Percentiles rank a stretch among this genome's conserved stretches.
These are phyloP conservation scores for Priceomyces melissophilus DNA, from an alignment of 805 yeast species.

Conservation along the genomic window DNA sequence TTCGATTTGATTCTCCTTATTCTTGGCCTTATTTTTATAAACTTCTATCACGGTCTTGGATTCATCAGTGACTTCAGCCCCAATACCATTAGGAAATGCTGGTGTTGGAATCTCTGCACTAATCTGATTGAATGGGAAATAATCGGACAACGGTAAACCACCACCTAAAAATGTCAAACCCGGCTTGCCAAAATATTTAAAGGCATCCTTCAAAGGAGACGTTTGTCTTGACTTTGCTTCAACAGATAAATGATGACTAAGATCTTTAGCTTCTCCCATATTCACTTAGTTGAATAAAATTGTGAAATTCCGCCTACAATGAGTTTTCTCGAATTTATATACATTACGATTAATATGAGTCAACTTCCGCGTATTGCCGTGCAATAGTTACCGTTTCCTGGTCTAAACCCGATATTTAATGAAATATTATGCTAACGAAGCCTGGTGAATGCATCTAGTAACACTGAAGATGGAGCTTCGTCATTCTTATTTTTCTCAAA, in stretches of 20 bases:
- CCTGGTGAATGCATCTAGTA: slow-evolving; percentile 73
- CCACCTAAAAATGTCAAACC: slow-evolving; percentile 89
- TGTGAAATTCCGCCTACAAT: too few relatives aligned
- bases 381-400: too few relatives aligned
- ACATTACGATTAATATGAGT: too few relatives aligned
- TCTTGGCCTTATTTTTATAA: slow-evolving; percentile 28
- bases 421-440: slow-evolving; percentile 40
- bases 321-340: too few relatives aligned
- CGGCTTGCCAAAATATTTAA: slow-evolving; percentile 71
- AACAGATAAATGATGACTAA: slow-evolving; percentile 67
- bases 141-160: slow-evolving; percentile 87
- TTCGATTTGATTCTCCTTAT: slow-evolving; percentile 52
- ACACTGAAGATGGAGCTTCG: slow-evolving; percentile 56
- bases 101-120: slow-evolving; percentile 70
- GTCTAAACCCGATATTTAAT: too few relatives aligned
- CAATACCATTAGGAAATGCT: slow-evolving; percentile 77
- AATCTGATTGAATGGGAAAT: slow-evolving; percentile 87
- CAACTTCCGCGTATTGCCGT: too few relatives aligned
- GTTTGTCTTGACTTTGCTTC: slow-evolving; percentile 76
- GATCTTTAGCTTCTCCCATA: slow-evolving; percentile 52
- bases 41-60: slow-evolving; percentile 42
- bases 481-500: slow-evolving; percentile 72
- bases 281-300: too few relatives aligned
- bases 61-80: slow-evolving; percentile 49
- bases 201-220: slow-evolving; percentile 81